These are phyloP conservation scores for Mycena crocata DNA, from an alignment of 768 basidiomycete species.

Conservation along the genomic window DNA sequence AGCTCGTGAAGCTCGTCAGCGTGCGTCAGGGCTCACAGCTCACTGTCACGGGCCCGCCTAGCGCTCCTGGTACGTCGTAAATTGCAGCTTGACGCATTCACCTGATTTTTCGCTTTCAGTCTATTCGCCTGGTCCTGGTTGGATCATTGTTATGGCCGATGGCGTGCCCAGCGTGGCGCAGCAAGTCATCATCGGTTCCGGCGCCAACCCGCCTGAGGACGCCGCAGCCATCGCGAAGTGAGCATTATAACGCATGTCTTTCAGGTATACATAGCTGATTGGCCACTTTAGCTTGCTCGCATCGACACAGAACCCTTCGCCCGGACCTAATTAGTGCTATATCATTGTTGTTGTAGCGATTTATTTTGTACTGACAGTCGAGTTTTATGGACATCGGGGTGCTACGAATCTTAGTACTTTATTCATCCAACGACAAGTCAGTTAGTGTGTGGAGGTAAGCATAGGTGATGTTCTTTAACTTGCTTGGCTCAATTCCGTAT, in stretches of 20 bases:
- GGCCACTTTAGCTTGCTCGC: conserved; percentile 23
- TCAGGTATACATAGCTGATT: neutral
- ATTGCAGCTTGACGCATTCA: neutral
- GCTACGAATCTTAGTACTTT: no score
- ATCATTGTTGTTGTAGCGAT: no score
- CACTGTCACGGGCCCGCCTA: conserved; percentile 31
- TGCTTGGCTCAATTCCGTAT: no score
- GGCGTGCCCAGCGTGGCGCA: conserved; percentile 30
- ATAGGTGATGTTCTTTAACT: no score
- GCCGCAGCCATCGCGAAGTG: conserved; percentile 26
- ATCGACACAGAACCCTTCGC: conserved; percentile 23
- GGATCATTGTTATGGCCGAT: conserved; percentile 30
- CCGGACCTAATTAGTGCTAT: conserved; percentile 10
- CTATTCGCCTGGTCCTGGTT: conserved; percentile 32
- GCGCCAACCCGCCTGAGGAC: conserved; percentile 30
- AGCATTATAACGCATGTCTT: conserved; percentile 4
- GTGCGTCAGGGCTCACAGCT: conserved; percentile 17
- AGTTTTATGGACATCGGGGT: no score
- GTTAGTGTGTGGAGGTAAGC: no score
- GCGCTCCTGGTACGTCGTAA: conserved; percentile 3
- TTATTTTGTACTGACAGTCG: no score
- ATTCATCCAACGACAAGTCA: no score
- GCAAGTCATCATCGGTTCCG: conserved; percentile 31
- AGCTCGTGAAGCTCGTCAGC: conserved; percentile 33
- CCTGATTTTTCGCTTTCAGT: conserved; percentile 6